Evolutionary conservation across 2,329 filamentous ascomycete species (phyloP).

Genomic region (Exophiala alcalophila): DNA sequence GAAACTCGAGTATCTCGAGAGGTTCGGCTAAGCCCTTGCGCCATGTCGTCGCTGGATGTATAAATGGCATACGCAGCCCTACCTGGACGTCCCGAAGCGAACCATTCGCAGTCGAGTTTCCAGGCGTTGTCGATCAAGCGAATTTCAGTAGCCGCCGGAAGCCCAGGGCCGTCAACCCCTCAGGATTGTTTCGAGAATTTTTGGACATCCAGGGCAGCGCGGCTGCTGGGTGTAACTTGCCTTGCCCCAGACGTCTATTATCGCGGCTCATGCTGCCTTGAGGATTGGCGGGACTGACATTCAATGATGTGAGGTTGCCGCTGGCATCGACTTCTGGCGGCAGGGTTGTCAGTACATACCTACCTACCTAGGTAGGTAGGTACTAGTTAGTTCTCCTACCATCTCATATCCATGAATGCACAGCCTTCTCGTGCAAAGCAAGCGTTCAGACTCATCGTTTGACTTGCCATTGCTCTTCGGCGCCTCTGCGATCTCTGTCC

Average conservation of each 20-base stretch:
- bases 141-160: constrained; percentile 25
- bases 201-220: constrained; percentile 6
- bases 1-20: constrained; percentile 20
- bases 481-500: no score
- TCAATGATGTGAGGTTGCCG: constrained; percentile 5
- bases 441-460: background rate
- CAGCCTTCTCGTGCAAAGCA: no score
- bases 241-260: constrained; percentile 14
- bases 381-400: no score
- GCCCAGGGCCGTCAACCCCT: constrained; percentile 7
- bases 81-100: constrained; percentile 12
- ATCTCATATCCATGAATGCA: no score
- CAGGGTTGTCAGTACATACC: no score
- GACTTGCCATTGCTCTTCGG: no score
- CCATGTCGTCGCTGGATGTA: constrained; percentile 13
- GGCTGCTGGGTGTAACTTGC: constrained; percentile 8
- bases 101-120: constrained; percentile 12
- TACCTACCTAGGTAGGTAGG: no score
- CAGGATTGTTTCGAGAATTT: constrained; percentile 13
- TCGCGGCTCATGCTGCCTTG: background rate
- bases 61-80: constrained; percentile 18
- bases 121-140: constrained; percentile 21
- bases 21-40: no score
- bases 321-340: constrained; percentile 1
- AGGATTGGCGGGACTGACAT: constrained; percentile 6